A percentile compares a stretch with the other conserved stretches of the same genome.
These are phyloP conservation scores for Diphasiastrum complanatum DNA, from an alignment of 83 land plant genomes.

Conservation along the genomic window DNA sequence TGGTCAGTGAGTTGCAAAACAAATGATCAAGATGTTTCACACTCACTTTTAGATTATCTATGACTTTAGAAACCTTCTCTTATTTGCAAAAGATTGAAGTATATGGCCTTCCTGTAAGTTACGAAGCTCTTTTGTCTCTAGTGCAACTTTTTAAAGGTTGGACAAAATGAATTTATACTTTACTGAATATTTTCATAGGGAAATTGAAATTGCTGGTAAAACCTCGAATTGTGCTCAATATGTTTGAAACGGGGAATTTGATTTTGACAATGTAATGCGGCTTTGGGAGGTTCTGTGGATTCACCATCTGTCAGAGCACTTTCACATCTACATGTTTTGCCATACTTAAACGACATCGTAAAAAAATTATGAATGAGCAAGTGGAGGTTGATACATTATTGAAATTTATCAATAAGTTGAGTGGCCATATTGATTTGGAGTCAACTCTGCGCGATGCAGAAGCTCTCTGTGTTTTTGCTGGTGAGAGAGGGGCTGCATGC, in stretches of 20 bases:
- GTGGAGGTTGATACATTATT: slow-evolving; percentile 96
- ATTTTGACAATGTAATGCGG: slow-evolving; percentile 55
- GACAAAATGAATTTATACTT: no score
- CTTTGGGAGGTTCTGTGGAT: slow-evolving; percentile 99
- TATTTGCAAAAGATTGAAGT: no score
- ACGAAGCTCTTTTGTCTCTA: no score
- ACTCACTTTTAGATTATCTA: no score
- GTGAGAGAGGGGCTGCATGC: slow-evolving; percentile 81
- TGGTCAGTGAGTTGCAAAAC: no score
- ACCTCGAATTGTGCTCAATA: no score
- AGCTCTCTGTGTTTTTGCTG: slow-evolving; percentile 79
- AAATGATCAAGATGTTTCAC: no score
- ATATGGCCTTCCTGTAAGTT: no score
- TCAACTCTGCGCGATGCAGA: slow-evolving; percentile 72
- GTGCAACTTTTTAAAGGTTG: no score
- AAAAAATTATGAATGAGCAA: slow-evolving; percentile 85
- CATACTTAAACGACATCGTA: slow-evolving; percentile 61
- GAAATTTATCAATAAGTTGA: slow-evolving; percentile 93
- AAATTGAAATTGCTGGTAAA: no score
- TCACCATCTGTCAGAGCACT: slow-evolving; percentile 77
- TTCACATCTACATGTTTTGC: slow-evolving; percentile 94
- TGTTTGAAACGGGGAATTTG: slow-evolving; percentile 70
- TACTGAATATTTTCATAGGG: no score
- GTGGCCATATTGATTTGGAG: slow-evolving; percentile 81
- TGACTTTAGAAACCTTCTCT: not conserved